Evolutionary conservation across 2,329 filamentous ascomycete species (phyloP).

Genomic region (Colletotrichum neosansevieriae): DNA sequence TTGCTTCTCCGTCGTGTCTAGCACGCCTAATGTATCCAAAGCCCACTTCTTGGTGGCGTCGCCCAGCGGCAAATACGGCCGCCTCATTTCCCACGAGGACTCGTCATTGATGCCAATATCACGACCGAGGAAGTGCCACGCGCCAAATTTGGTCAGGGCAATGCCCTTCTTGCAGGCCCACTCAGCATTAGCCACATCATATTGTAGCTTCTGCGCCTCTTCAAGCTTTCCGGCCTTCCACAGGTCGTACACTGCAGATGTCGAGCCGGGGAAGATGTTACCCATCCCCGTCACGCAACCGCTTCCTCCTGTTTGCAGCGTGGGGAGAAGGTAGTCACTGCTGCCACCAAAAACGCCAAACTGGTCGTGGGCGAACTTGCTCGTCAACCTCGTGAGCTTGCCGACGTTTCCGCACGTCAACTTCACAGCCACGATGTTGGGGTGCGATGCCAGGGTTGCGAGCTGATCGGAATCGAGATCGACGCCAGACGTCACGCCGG

Average conservation of each 20-base stretch:
- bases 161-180: conserved; percentile 64
- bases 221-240: conserved; percentile 53
- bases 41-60: conserved; percentile 57
- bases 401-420: conserved; percentile 64
- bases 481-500: conserved; percentile 42
- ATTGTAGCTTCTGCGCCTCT: conserved; percentile 55
- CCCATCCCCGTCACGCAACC: conserved; percentile 61
- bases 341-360: conserved; percentile 59
- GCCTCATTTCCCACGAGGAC: conserved; percentile 55
- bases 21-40: conserved; percentile 53
- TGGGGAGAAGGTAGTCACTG: conserved; percentile 57
- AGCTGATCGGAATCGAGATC: conserved; percentile 44
- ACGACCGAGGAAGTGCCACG: conserved; percentile 56
- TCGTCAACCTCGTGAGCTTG: conserved; percentile 65
- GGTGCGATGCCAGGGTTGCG: conserved; percentile 62
- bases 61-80: conserved; percentile 55
- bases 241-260: conserved; percentile 54
- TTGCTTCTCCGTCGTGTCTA: conserved; percentile 50
- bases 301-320: conserved; percentile 53
- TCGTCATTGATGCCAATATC: conserved; percentile 51
- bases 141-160: conserved; percentile 59
- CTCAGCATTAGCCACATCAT: conserved; percentile 59
- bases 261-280: conserved; percentile 59
- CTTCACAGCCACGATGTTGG: conserved; percentile 72
- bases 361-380: conserved; percentile 51